Percentiles rank a stretch among this genome's conserved stretches.
phyloP scores from a whole-genome alignment of 1,284 basidiomycete species.

The Microbotryomycetes sp. region DNA sequence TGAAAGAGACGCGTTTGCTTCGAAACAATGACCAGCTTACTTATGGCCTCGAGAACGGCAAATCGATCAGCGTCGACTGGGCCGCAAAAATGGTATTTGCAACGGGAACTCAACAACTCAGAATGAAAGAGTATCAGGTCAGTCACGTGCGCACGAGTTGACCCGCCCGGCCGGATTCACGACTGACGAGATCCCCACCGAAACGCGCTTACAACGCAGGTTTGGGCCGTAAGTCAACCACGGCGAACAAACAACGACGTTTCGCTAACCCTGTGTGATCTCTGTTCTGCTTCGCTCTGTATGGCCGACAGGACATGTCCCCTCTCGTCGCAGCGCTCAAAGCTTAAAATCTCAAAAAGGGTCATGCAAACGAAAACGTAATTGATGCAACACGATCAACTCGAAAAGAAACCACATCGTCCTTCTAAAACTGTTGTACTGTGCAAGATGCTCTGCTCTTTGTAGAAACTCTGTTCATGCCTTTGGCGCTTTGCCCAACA shows the following conservation, averaged over 20 bases:
- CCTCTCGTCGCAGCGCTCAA: conserved; percentile 13
- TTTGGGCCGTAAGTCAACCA: conserved; percentile 6
- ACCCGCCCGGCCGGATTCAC: not conserved
- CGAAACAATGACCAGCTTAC: conserved; percentile 17
- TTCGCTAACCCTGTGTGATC: not conserved
- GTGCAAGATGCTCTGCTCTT: no score
- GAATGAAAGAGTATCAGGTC: conserved; percentile 19
- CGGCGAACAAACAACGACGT: not conserved
- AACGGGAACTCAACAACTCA: not conserved
- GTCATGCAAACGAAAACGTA: not conserved
- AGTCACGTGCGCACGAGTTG: not conserved
- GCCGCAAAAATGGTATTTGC: conserved; percentile 18
- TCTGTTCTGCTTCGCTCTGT: not conserved
- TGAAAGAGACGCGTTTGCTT: no score
- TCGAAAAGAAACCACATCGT: no score
- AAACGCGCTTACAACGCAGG: not conserved
- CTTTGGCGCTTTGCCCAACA: no score
- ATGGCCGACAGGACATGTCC: conserved; percentile 15
- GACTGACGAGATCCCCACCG: no score
- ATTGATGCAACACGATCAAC: not conserved
- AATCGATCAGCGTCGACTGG: conserved; percentile 15
- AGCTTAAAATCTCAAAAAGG: not conserved
- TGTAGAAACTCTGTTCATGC: no score
- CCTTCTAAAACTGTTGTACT: no score
- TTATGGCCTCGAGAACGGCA: conserved; percentile 26